Evolutionary conservation across 2,329 filamentous ascomycete genomes (phyloP).

Genomic region (Ustilaginoidea virens): DNA sequence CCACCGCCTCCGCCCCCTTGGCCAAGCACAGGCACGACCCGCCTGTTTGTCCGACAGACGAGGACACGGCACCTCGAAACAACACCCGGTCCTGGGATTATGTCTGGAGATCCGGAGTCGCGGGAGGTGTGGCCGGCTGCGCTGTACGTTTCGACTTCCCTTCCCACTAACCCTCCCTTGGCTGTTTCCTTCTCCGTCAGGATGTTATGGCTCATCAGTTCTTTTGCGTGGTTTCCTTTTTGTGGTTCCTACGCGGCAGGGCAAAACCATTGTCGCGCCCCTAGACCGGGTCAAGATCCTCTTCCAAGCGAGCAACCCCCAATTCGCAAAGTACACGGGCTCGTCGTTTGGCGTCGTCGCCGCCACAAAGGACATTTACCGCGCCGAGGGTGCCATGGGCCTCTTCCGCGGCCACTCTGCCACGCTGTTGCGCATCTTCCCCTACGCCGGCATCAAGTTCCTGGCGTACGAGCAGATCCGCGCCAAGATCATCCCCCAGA

Average conservation of each 20-base stretch:
- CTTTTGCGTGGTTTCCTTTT: neutral
- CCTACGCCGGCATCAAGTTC: constrained; percentile 96
- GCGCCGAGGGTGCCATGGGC: constrained; percentile 54
- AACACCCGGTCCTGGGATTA: constrained; percentile 64
- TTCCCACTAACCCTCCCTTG: no score
- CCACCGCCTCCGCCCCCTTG: constrained; percentile 5
- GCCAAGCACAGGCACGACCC: constrained; percentile 16
- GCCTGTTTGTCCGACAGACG: constrained; percentile 32
- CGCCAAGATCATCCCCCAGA: constrained; percentile 54
- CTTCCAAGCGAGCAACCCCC: constrained; percentile 88
- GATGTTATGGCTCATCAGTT: no score
- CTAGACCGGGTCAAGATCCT: constrained; percentile 98
- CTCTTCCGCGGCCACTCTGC: constrained; percentile 91
- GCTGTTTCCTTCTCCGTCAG: no score
- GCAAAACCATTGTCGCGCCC: constrained; percentile 87
- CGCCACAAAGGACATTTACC: constrained; percentile 74
- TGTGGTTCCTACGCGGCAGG: constrained; percentile 44
- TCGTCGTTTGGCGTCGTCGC: constrained; percentile 73
- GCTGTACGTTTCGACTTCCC: constrained; percentile 45
- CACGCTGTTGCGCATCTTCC: constrained; percentile 86
- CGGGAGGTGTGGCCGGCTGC: constrained; percentile 82
- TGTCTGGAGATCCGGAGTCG: constrained; percentile 65
- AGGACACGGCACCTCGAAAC: constrained; percentile 28
- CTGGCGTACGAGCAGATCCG: constrained; percentile 95
- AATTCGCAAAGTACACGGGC: constrained; percentile 84